Evolutionary conservation across 495 filamentous ascomycete genomes (phyloP), one percentile per base, ranked within the genome.

Genomic region (Copromyces sp.): DNA sequence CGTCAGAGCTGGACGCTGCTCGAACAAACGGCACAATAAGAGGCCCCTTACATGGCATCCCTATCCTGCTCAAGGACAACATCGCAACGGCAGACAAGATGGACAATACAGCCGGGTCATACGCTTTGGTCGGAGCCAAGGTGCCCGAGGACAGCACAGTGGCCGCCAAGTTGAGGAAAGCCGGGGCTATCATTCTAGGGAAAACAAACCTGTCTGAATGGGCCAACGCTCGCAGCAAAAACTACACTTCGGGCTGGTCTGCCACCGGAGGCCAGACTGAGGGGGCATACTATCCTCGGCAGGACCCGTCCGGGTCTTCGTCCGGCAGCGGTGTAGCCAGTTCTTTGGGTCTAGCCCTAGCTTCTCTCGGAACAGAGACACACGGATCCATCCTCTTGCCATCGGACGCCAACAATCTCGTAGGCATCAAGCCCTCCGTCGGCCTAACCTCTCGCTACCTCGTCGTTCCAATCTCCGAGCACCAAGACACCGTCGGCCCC

Each of bases 61-160:
- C 90, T 1, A 86, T 92, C 59, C 75, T 92, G 14, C 85, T 92
- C 78, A 92, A 93, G 80, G 86, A 90, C 76, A 93, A 91, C 81
- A 92, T 93, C 71, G 91, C 87, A 29, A 90, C 88, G 3, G 85
- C 85, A 68, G 91, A 93, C 73, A 84, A 86, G 59, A 89, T 93
- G 90, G 87, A 90, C 76, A 80, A 72, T 53, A 75, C 78, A 0
- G 89, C 87, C 17, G 89, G 90, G 8, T 91, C 89, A 0, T 90
- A 81, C 68, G 82, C 87, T 9, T 79, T 91, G 5, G 71, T 85
- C n/a, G 84, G 87, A 38, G 79, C 86, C n/a, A 83, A 78, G 68
- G 80, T 86, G 9, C 79, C 81, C 39, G 42, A 71, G 11, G 87
- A 89, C 73, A 80, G 85, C 35, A 82, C 80, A 20, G 75, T 89